Evolutionary conservation across 2,329 filamentous ascomycete species (phyloP).

Genomic region (Fusarium azukiicola): DNA sequence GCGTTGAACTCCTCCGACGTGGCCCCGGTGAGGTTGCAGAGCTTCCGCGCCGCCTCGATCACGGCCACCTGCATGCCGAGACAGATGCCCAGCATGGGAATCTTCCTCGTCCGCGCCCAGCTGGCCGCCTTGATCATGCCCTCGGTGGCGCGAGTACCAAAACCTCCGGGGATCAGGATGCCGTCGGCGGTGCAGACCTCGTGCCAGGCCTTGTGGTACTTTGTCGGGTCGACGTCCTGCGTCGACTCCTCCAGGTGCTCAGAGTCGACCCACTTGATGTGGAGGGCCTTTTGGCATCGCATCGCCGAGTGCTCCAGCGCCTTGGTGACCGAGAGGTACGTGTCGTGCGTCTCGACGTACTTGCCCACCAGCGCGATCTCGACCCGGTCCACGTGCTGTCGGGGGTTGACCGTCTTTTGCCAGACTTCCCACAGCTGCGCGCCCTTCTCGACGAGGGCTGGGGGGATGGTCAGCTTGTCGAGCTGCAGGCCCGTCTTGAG

Average conservation of each 20-base stretch:
- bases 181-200: slow-evolving; percentile 85
- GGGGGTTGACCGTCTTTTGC: slow-evolving; percentile 84
- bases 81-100: slow-evolving; percentile 94
- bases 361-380: slow-evolving; percentile 95
- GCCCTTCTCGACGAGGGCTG: slow-evolving; percentile 80
- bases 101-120: slow-evolving; percentile 91
- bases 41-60: slow-evolving; percentile 90
- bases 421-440: slow-evolving; percentile 88
- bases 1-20: slow-evolving; percentile 78
- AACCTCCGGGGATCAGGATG: slow-evolving; percentile 63
- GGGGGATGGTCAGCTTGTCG: slow-evolving; percentile 74
- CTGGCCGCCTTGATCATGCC: slow-evolving; percentile 95
- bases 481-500: slow-evolving; percentile 84
- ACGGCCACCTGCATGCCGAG: slow-evolving; percentile 96
- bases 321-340: slow-evolving; percentile 91
- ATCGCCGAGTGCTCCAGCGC: slow-evolving; percentile 95
- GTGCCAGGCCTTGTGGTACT: slow-evolving; percentile 94
- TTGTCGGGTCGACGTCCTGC: slow-evolving; percentile 81
- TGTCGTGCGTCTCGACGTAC: slow-evolving; percentile 91
- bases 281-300: slow-evolving; percentile 87
- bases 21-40: slow-evolving; percentile 81
- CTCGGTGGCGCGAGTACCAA: slow-evolving; percentile 64
- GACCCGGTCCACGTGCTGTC: slow-evolving; percentile 84
- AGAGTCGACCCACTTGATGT: slow-evolving; percentile 92
- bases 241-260: slow-evolving; percentile 88